These are phyloP conservation scores for Colletotrichum sp. DNA, from an alignment of 2,329 filamentous ascomycete species.

Conservation along the genomic window DNA sequence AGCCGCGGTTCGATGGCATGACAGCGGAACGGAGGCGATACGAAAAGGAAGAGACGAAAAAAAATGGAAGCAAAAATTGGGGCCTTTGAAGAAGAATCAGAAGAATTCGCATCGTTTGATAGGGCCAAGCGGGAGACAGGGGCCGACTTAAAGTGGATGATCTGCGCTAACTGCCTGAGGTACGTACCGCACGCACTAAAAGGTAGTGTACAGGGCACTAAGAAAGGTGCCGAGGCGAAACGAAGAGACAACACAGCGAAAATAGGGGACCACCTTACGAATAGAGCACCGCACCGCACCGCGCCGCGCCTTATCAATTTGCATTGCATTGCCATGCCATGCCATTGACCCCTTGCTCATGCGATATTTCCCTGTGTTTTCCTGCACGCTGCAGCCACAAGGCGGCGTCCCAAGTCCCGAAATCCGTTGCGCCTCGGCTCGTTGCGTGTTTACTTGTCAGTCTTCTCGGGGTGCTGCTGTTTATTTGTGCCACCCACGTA, in stretches of 20 bases:
- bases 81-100: not conserved
- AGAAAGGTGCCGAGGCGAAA: constrained; percentile 4
- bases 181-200: not conserved
- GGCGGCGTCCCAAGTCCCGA: not conserved
- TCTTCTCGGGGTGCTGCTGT: not conserved
- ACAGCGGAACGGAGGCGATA: not conserved
- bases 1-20: constrained; percentile 6
- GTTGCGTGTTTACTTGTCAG: not conserved
- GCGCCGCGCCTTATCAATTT: not conserved
- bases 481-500: constrained; percentile 2
- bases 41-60: not conserved
- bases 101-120: not conserved
- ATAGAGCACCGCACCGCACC: not conserved
- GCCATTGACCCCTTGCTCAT: not conserved
- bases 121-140: not conserved
- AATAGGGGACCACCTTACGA: not conserved
- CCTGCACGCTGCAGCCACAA: not conserved
- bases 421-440: constrained; percentile 16
- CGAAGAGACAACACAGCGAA: not conserved
- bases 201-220: not conserved
- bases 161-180: not conserved
- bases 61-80: not conserved
- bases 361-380: not conserved
- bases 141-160: not conserved
- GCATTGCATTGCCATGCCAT: not conserved